These are phyloP conservation scores for Boletus insuetus DNA, from an alignment of 768 basidiomycete species.

Conservation along the genomic window DNA sequence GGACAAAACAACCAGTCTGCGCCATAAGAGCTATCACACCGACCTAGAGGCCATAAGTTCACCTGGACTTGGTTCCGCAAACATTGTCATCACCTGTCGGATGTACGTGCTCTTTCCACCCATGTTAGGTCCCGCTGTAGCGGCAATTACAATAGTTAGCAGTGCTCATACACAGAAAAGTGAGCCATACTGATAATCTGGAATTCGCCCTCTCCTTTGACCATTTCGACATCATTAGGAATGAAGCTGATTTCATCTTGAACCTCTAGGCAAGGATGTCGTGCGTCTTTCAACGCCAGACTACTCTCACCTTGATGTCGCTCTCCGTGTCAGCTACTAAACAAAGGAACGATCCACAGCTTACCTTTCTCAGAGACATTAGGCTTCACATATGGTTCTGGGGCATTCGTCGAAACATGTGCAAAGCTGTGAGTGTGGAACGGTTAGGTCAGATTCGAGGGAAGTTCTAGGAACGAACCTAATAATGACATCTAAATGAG, in stretches of 20 bases:
- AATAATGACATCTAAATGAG: slow-evolving; percentile 87
- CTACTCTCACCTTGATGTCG: slow-evolving; percentile 64
- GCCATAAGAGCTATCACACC: slow-evolving; percentile 98
- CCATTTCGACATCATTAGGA: slow-evolving; percentile 93
- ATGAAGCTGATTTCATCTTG: slow-evolving; percentile 96
- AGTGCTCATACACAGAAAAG: not conserved
- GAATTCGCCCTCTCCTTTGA: slow-evolving; percentile 91
- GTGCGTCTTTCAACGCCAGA: slow-evolving; percentile 76
- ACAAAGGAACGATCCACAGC: not conserved
- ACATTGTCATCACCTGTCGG: slow-evolving; percentile 57
- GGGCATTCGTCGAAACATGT: slow-evolving; percentile 84
- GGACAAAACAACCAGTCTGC: slow-evolving; percentile 93
- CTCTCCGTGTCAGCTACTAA: not conserved
- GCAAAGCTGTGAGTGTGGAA: slow-evolving; percentile 62
- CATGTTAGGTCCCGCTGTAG: slow-evolving; percentile 92
- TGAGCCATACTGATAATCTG: slow-evolving; percentile 79
- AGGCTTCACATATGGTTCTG: slow-evolving; percentile 87
- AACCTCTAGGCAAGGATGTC: slow-evolving; percentile 95
- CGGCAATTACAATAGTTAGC: slow-evolving; percentile 1
- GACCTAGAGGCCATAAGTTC: slow-evolving; percentile 44
- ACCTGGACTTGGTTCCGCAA: not conserved
- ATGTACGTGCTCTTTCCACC: slow-evolving; percentile 98
- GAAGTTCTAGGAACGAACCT: slow-evolving; percentile 48
- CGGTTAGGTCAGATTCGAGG: not conserved
- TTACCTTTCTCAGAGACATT: slow-evolving; percentile 72